Evolutionary conservation across 331 rosid genomes (phyloP), one percentile per base, ranked within the genome.

Genomic region (Quercus phellos): DNA sequence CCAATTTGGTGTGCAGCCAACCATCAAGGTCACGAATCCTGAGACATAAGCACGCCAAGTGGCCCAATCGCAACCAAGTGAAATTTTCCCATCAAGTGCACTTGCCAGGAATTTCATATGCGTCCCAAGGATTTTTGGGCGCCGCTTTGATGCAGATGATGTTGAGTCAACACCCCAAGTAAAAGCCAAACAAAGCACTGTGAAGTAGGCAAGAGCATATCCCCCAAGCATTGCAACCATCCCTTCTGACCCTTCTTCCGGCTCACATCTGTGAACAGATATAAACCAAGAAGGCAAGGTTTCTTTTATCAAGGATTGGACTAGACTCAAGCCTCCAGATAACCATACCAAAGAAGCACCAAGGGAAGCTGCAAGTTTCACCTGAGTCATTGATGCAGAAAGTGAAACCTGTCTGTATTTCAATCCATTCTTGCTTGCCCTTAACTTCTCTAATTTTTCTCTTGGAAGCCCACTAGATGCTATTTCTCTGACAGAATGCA

Each of bases 231-330:
- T 88, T 60, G 83, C 84, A 51, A 77, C 86, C 84, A 85, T 88
- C 51, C 86, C 89, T 80, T 81, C 87, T 38, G 85, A 77, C 24
- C 85, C 85, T 73, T 73, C 74, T 74, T 83, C 85, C 35, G 83
- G 78, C 59, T 83, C 83, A 2, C 83, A 78, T 68, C 88, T 53
- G 46, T 88, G 88, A 70, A 66, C 82, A 3, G 91, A 85, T 80
- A 88, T 85, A 76, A 88, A 88, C 91, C 88, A 88, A 74, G 91
- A 88, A 70, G 89, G 91, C 83, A 88, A 72, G 21, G 89, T 85
- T 74, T 88, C 91, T 68, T 81, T 85, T 71, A 88, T 76, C 73
- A 88, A 74, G 51, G 89, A 81, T 70, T 88, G 91, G 72, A 88
- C 89, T 50, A 88, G 58, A 74, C 81, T 68, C 56, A 83, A 74